These are phyloP conservation scores for Sugiyamaella pinicola DNA, from an alignment of 1,139 yeast species.

Conservation along the genomic window DNA sequence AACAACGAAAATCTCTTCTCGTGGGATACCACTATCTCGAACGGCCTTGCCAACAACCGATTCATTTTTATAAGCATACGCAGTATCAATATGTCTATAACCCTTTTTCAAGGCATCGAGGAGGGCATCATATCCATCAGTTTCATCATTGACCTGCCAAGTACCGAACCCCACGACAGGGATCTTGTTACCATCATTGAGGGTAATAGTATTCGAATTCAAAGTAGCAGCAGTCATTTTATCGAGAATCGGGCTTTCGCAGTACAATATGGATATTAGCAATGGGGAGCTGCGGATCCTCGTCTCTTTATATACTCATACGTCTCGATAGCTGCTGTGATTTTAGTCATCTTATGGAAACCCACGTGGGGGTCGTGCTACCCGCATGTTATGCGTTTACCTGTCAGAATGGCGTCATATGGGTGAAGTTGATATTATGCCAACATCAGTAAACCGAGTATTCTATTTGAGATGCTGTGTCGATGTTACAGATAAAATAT, in stretches of 20 bases:
- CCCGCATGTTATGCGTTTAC: too few relatives aligned
- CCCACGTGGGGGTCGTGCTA: too few relatives aligned
- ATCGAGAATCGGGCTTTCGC: too few relatives aligned
- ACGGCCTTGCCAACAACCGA: conserved; percentile 63
- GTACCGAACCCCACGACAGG: conserved; percentile 63
- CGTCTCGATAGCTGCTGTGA: too few relatives aligned
- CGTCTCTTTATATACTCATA: too few relatives aligned
- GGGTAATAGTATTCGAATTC: conserved; percentile 13
- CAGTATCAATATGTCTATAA: conserved; percentile 62
- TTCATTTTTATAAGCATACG: conserved; percentile 65
- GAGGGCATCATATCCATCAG: conserved; percentile 20
- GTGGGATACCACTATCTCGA: conserved; percentile 49
- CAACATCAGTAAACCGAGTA: too few relatives aligned
- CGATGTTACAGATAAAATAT: too few relatives aligned
- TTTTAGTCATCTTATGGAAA: too few relatives aligned
- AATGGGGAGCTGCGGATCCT: neutral
- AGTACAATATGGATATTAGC: too few relatives aligned
- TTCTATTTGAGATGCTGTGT: too few relatives aligned
- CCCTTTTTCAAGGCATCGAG: conserved; percentile 55
- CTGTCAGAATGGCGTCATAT: too few relatives aligned
- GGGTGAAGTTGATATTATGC: too few relatives aligned
- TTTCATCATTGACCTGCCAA: conserved; percentile 52
- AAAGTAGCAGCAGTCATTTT: conserved; percentile 14
- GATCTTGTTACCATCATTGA: conserved; percentile 42
- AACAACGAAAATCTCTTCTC: conserved; percentile 57